Conservation (phyloP, 139 green algal genomes). For the Picochlorum costavermella region DNA sequence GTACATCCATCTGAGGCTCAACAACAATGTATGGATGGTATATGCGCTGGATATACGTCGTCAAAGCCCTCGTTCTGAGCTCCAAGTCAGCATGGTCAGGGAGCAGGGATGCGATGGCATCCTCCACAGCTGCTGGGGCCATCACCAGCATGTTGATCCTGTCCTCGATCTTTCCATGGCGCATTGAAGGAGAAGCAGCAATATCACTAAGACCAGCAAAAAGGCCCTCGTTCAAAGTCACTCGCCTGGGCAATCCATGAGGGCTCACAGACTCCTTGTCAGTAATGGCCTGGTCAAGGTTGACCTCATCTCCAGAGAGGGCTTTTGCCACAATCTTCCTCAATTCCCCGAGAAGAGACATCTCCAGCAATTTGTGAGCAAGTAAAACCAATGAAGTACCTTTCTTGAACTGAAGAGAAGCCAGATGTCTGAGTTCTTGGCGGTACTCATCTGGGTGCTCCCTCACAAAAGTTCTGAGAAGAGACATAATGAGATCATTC, state of each 20-base stretch:
- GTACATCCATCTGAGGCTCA: constrained; percentile 39
- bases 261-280: background rate
- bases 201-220: constrained; percentile 50
- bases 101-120: constrained; percentile 79
- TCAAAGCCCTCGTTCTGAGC: constrained; percentile 41
- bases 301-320: constrained; percentile 86
- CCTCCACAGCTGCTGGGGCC: constrained; percentile 84
- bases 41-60: constrained; percentile 81
- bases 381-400: constrained; percentile 36
- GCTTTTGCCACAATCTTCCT: constrained; percentile 66
- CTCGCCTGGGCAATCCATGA: constrained; percentile 6
- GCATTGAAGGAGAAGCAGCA: background rate
- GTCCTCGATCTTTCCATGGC: constrained; percentile 24
- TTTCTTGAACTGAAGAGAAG: constrained; percentile 45
- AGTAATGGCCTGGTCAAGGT: constrained; percentile 25
- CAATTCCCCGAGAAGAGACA: constrained; percentile 81
- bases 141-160: constrained; percentile 75
- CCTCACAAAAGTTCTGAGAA: constrained; percentile 74
- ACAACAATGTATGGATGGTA: constrained; percentile 73
- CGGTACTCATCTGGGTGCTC: constrained; percentile 63
- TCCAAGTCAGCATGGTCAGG: constrained; percentile 39
- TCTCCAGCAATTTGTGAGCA: constrained; percentile 72
- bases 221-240: constrained; percentile 51
- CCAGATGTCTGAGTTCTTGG: constrained; percentile 62
- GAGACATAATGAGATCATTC: constrained; percentile 53